Percentiles rank a stretch among this genome's conserved stretches.
Conservation (phyloP, 768 basidiomycete species). For the Phylloporus scabripes region DNA sequence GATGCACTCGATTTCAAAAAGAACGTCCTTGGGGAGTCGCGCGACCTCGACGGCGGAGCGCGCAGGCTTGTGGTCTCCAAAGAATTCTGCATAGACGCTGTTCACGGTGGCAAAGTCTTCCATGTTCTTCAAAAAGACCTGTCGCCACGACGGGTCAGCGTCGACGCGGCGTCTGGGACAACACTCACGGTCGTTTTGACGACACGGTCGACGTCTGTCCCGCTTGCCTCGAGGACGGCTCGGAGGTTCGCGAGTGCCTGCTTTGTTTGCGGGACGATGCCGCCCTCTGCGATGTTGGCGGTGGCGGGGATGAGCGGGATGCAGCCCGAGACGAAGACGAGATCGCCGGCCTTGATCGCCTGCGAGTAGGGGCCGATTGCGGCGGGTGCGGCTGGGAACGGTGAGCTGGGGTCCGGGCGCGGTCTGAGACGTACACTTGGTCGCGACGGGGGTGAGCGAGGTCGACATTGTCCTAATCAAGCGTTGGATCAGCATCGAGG, state of each 20-base stretch:
- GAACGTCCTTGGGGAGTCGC: slow-evolving; percentile 82
- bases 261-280: slow-evolving; percentile 44
- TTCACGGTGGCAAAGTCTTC: slow-evolving; percentile 85
- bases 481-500: not conserved
- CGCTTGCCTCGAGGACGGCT: slow-evolving; percentile 77
- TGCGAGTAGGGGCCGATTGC: slow-evolving; percentile 88
- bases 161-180: too few species aligned
- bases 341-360: slow-evolving; percentile 75
- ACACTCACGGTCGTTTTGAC: slow-evolving; percentile 83
- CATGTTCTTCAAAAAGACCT: slow-evolving; percentile 94
- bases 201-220: slow-evolving; percentile 72
- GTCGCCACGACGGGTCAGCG: not conserved
- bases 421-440: slow-evolving; percentile 16
- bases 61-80: slow-evolving; percentile 89
- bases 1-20: slow-evolving; percentile 90
- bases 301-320: slow-evolving; percentile 77
- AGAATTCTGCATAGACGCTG: slow-evolving; percentile 73
- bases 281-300: slow-evolving; percentile 35
- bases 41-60: slow-evolving; percentile 88
- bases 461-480: slow-evolving; percentile 22
- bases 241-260: slow-evolving; percentile 86
- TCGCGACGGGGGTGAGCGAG: slow-evolving; percentile 34
- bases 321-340: slow-evolving; percentile 87
- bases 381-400: slow-evolving; percentile 56
- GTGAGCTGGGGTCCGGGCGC: not conserved